Evolutionary conservation across 805 yeast species (phyloP).

Genomic region (Lipomyces mesembrius): DNA sequence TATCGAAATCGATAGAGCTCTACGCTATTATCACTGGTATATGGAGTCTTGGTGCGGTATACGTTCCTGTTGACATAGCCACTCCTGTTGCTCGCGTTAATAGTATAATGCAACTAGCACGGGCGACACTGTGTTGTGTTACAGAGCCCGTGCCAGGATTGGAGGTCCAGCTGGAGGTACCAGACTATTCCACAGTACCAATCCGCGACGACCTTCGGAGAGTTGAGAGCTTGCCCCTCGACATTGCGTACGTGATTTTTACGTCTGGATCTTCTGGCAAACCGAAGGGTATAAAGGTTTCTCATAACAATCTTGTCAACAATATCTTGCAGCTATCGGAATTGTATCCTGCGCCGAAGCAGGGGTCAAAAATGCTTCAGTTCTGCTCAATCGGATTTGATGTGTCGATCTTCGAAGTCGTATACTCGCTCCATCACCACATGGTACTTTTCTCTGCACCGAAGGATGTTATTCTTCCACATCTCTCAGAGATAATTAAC

Average conservation of each 20-base stretch:
- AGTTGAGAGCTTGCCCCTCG: neutral
- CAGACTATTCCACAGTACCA: constrained; percentile 3
- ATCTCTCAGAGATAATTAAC: constrained; percentile 23
- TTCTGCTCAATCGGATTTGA: constrained; percentile 39
- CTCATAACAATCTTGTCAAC: constrained; percentile 38
- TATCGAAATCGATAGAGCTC: constrained; percentile 28
- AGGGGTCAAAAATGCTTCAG: constrained; percentile 33
- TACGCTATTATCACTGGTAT: constrained; percentile 32
- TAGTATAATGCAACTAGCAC: constrained; percentile 3
- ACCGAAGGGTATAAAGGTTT: constrained; percentile 40
- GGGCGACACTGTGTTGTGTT: constrained; percentile 9
- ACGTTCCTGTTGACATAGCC: constrained; percentile 33
- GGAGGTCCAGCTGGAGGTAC: neutral
- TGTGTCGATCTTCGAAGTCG: constrained; percentile 40
- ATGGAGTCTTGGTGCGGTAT: constrained; percentile 36
- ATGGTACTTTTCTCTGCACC: constrained; percentile 35
- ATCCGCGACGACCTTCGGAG: neutral
- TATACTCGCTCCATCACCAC: constrained; percentile 26
- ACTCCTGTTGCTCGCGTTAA: constrained; percentile 29
- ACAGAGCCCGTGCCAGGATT: neutral
- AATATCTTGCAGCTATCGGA: constrained; percentile 30
- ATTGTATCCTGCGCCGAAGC: constrained; percentile 22
- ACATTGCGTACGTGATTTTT: constrained; percentile 36
- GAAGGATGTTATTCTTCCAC: constrained; percentile 27
- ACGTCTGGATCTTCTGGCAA: constrained; percentile 41